Evolutionary conservation across 2,329 filamentous ascomycete genomes (phyloP), one percentile per base, ranked within the genome.

Genomic region (Neofusicoccum sp.): DNA sequence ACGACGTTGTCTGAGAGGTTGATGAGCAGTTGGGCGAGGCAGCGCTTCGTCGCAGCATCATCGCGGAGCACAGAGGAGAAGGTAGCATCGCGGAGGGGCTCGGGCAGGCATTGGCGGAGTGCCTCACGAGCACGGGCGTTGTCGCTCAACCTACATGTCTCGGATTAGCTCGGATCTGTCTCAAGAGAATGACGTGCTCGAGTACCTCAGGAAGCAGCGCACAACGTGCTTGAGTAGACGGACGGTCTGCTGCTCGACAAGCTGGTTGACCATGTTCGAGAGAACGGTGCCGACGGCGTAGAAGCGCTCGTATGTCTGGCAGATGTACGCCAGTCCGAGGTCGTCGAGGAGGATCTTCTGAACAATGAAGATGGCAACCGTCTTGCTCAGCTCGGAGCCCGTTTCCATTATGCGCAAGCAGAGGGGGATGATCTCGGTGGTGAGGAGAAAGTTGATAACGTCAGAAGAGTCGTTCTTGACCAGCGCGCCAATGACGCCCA

Each of bases 351-450:
- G 81, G 31, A 99, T 99, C 84, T 99, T 99, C 79, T 99, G 95
- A 16, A 99, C 95, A 71, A 99, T 99, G 81, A 99, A 99, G 71
- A 99, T 99, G 64, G 95, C 95, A 12, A 99, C 95, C 0, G 95
- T 99, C 83, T 99, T 99, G 83, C 93, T 97, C 65, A 99, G 85
- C 79, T 99, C 95, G 0, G 93, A 97, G 56, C 95, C 95, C 0
- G 95, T 99, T 81, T 99, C 95, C 95, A 99, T 99, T 73, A 99
- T 99, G 65, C 95, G 89, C 48, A 99, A 88, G 77, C 95, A 99
- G 11, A 99, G 86, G 8, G 95, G 95, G 64, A 99, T 99, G 69
- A 99, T 99, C 79, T 99, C 95, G 34, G 95, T 99, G 1, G 95
- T 98, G 54, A 99, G 84, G 61, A 99, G 89, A 76, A 99, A 99